phyloP scores from a whole-genome alignment of 2,329 filamentous ascomycete genomes.

The Paecilomyces sp. region DNA sequence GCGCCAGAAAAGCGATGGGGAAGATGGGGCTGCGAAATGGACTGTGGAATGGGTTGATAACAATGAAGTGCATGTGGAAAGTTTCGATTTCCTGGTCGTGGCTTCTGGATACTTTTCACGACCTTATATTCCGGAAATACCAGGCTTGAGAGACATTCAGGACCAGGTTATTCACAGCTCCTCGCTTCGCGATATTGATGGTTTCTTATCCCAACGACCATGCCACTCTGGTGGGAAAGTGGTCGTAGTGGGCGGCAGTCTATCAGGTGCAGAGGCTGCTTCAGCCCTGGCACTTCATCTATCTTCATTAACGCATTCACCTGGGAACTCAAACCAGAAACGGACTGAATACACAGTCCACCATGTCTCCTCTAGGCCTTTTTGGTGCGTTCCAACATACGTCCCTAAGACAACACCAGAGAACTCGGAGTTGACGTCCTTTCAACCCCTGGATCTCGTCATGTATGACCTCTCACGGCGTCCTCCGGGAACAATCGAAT shows the following conservation, averaged over 20 bases:
- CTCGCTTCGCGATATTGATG: conserved; percentile 50
- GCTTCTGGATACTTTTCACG: conserved; percentile 71
- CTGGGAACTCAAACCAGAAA: conserved; percentile 39
- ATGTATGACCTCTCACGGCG: conserved; percentile 64
- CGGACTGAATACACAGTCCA: conserved; percentile 43
- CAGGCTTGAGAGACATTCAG: conserved; percentile 18
- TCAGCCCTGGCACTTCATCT: conserved; percentile 64
- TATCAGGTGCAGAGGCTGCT: conserved; percentile 74
- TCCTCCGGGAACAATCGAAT: conserved; percentile 49
- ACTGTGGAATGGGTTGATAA: conserved; percentile 30
- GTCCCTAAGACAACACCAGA: conserved; percentile 29
- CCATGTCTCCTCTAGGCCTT: conserved; percentile 62
- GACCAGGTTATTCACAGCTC: conserved; percentile 62
- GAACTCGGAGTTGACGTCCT: conserved; percentile 45
- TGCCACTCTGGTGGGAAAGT: conserved; percentile 49
- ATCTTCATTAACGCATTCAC: conserved; percentile 50
- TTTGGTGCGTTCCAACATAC: conserved; percentile 61
- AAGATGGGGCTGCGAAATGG: conserved; percentile 21
- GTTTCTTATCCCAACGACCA: conserved; percentile 10
- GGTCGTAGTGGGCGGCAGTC: conserved; percentile 70
- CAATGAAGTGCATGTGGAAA: not conserved
- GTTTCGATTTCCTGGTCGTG: conserved; percentile 65
- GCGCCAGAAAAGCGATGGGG: conserved; percentile 3
- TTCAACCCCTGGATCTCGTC: conserved; percentile 65
- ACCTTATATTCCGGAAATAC: conserved; percentile 46